Evolutionary conservation across 805 yeast species (phyloP), one percentile per base, ranked within the genome.

Genomic region (Yarrowia sp.): DNA sequence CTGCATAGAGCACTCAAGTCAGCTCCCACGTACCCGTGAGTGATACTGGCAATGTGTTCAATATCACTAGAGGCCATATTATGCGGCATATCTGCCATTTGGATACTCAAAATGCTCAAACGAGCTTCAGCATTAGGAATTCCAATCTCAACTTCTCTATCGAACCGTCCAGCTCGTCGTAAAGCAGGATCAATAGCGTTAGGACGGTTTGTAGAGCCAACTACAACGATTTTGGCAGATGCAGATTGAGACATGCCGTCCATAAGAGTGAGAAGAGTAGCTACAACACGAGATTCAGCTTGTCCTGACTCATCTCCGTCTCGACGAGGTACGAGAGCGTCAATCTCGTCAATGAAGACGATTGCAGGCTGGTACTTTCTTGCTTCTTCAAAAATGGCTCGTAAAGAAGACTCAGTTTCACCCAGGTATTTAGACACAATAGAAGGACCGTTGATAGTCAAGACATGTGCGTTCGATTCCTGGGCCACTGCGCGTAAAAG

Each of bases 121-220:
- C 99, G 90, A 73, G 99, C 99, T 67, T 93, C 90, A 65, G 98
- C 98, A 80, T 95, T 99, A 65, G 99, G 99, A 71, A 88, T 90
- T 73, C 95, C 93, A 71, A 88, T 88, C 74, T 89, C 95, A 67
- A 88, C 92, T 77, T 88, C 95, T 76, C 95, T 83, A 76, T 89
- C 95, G 74, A 89, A 88, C 75, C 95, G 85, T 71, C 95, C 95
- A 71, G 88, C 88, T 76, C 95, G 85, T 79, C 95, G 86, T 70
- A 88, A 80, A 22, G 95, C 95, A 53, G 95, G 92, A 73, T 88
- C 95, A 73, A 88, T 88, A 17, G 92, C 86, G 79, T 88, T 89
- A 66, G 92, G 92, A 75, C 95, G 82, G 78, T 88, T 88, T 41
- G 95, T 95, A 38, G 99, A 98, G 57, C 98, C 99, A 77, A 95